Conservation (phyloP, 306 rosid genomes). For the Astragalus glycyphyllos region DNA sequence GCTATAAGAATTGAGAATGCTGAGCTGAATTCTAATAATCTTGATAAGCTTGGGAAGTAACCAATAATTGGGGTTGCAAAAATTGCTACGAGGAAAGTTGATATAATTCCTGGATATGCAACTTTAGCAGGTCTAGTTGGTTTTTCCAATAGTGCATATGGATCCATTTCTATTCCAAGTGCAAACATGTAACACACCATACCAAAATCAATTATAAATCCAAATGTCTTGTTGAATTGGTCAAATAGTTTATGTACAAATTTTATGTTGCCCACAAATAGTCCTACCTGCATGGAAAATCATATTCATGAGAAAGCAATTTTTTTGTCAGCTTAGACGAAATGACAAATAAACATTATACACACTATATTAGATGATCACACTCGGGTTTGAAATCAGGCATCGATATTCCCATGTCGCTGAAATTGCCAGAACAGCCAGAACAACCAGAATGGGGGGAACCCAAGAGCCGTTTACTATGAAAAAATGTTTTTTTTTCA, state of each 20-base stretch:
- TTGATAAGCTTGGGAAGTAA: slow-evolving; percentile 20
- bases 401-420: too few species aligned
- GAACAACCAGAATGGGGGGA: too few species aligned
- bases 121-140: slow-evolving; percentile 62
- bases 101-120: slow-evolving; percentile 63
- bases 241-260: slow-evolving; percentile 40
- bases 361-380: too few species aligned
- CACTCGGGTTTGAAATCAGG: too few species aligned
- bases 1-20: slow-evolving; percentile 63
- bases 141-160: slow-evolving; percentile 47
- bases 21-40: slow-evolving; percentile 47
- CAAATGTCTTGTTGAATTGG: slow-evolving; percentile 48
- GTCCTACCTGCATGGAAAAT: slow-evolving; percentile 63
- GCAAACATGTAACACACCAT: slow-evolving; percentile 90
- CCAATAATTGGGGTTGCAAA: slow-evolving; percentile 45
- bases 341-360: too few species aligned
- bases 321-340: too few species aligned
- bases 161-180: slow-evolving; percentile 90
- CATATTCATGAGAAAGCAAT: not conserved
- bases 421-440: too few species aligned
- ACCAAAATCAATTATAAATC: slow-evolving; percentile 76
- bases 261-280: slow-evolving; percentile 62
- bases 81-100: slow-evolving; percentile 58
- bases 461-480: too few species aligned
- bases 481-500: too few species aligned